These are phyloP conservation scores for Blastobotrys aristatus DNA, from an alignment of 1,139 yeast species.

Conservation along the genomic window DNA sequence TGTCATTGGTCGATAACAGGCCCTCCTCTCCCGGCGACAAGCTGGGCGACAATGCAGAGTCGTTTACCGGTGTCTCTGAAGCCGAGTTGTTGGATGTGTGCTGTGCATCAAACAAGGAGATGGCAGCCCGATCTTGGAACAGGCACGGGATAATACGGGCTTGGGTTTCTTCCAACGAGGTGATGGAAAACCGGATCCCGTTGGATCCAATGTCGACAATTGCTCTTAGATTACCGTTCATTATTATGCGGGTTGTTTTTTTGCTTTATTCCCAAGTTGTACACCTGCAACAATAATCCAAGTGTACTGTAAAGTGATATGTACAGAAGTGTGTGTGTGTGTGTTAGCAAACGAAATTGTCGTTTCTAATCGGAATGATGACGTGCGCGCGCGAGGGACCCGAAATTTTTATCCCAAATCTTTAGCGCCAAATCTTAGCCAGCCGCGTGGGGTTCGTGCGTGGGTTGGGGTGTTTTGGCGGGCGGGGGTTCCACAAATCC, in stretches of 20 bases:
- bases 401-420: no score
- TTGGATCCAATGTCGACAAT: constrained; percentile 67
- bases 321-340: no score
- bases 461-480: no score
- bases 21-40: background rate
- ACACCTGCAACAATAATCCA: no score
- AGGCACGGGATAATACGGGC: constrained; percentile 68
- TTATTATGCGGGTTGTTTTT: background rate
- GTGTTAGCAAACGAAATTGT: no score
- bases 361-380: background rate
- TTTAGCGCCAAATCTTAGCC: background rate
- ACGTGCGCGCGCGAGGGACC: background rate
- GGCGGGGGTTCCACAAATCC: no score
- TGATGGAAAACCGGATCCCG: constrained; percentile 61
- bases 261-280: no score
- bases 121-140: constrained; percentile 62
- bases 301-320: no score
- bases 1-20: background rate
- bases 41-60: background rate
- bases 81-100: constrained; percentile 12
- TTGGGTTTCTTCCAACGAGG: constrained; percentile 57
- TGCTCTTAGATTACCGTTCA: constrained; percentile 20
- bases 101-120: constrained; percentile 54
- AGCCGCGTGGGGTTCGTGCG: background rate
- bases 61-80: background rate